These are phyloP conservation scores for Colletotrichum magnum DNA, from an alignment of 2,329 filamentous ascomycete genomes.

Conservation along the genomic window DNA sequence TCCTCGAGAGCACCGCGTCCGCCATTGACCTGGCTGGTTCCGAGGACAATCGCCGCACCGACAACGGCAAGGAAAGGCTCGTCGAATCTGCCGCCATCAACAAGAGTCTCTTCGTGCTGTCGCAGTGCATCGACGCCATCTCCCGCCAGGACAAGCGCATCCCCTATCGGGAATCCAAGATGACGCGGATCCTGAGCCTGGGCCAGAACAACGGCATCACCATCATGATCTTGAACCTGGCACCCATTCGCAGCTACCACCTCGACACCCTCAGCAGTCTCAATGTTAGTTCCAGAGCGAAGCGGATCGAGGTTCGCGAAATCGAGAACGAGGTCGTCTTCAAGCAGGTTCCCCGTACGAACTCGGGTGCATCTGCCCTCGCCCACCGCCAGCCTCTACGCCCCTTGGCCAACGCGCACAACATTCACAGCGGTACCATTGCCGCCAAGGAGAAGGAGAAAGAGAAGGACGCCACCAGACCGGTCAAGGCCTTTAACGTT, in stretches of 20 bases:
- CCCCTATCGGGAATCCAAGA: conserved; percentile 95
- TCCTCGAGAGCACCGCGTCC: conserved; percentile 85
- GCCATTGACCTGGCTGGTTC: conserved; percentile 96
- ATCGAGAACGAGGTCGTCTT: conserved; percentile 96
- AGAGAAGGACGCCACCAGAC: conserved; percentile 73
- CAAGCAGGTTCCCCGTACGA: conserved; percentile 77
- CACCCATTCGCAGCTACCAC: conserved; percentile 92
- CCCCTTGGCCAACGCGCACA: conserved; percentile 81
- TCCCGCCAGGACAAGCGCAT: conserved; percentile 81
- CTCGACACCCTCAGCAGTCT: conserved; percentile 93
- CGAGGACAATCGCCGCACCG: conserved; percentile 94
- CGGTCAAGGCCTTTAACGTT: conserved; percentile 87
- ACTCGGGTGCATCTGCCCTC: conserved; percentile 53
- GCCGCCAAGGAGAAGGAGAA: conserved; percentile 60
- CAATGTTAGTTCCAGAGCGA: conserved; percentile 94
- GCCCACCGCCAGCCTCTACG: conserved; percentile 82
- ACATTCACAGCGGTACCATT: conserved; percentile 74
- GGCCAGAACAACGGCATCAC: conserved; percentile 97
- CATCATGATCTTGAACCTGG: conserved; percentile 96
- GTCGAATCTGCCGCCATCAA: conserved; percentile 98
- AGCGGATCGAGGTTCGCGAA: conserved; percentile 95
- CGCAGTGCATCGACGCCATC: conserved; percentile 96
- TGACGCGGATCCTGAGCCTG: conserved; percentile 93
- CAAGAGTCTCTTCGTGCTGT: conserved; percentile 94
- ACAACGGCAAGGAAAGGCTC: conserved; percentile 92